phyloP scores from a whole-genome alignment of 106 monocot genomes.

The Xerophyta viscosa region DNA sequence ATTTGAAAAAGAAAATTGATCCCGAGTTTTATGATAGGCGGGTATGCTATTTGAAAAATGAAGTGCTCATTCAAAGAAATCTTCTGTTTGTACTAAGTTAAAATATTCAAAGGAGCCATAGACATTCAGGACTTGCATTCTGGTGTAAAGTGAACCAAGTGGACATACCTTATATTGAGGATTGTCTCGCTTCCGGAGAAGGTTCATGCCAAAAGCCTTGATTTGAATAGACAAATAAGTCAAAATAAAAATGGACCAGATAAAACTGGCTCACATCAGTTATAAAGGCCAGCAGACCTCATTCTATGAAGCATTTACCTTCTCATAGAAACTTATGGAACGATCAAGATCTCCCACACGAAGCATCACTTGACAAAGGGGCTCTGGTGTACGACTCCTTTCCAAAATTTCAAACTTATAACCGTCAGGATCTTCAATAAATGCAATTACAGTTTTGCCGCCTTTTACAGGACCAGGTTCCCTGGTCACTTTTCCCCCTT shows the following conservation, averaged over 20 bases:
- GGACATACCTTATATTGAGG: slow-evolving; percentile 76
- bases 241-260: no score
- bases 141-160: no score
- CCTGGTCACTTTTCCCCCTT: slow-evolving; percentile 16
- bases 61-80: no score
- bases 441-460: slow-evolving; percentile 15
- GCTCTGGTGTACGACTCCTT: slow-evolving; percentile 19
- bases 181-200: slow-evolving; percentile 82
- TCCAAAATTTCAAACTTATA: slow-evolving; percentile 19
- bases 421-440: slow-evolving; percentile 24
- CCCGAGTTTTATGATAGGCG: no score
- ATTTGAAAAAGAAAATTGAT: no score
- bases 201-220: slow-evolving; percentile 97
- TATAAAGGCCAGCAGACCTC: no score
- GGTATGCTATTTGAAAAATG: no score
- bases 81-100: no score
- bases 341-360: slow-evolving; percentile 17
- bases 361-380: slow-evolving; percentile 22
- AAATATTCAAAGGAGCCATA: no score
- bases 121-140: no score
- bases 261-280: no score
- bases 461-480: slow-evolving; percentile 24
- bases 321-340: slow-evolving; percentile 19
- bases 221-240: neutral
- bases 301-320: no score